These are phyloP conservation scores for Pseudogymnoascus pannorum DNA, from an alignment of 2,329 filamentous ascomycete genomes.

Conservation along the genomic window DNA sequence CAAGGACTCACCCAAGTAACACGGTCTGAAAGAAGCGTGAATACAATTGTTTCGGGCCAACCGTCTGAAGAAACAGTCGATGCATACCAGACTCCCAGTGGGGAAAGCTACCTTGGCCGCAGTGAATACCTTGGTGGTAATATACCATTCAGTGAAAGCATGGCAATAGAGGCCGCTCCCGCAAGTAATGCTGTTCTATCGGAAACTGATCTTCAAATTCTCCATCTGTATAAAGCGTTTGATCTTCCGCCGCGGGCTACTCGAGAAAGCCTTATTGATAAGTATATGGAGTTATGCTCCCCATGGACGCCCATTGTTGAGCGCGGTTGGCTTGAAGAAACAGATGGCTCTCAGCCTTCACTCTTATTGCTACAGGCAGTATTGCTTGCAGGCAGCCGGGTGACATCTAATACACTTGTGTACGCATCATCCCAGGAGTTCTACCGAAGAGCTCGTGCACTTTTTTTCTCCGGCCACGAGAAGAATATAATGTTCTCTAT, in stretches of 20 bases:
- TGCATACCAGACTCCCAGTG: background rate
- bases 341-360: slow-evolving; percentile 23
- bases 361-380: slow-evolving; percentile 32
- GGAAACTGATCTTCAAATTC: slow-evolving; percentile 6
- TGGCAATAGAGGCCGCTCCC: background rate
- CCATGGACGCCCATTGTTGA: slow-evolving; percentile 21
- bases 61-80: background rate
- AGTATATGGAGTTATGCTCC: slow-evolving; percentile 19
- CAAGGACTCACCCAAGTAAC: background rate
- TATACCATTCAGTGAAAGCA: slow-evolving; percentile 8
- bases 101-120: slow-evolving; percentile 6
- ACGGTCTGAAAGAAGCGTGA: background rate
- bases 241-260: slow-evolving; percentile 14
- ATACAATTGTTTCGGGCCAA: background rate
- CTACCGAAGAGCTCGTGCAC: slow-evolving; percentile 28
- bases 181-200: background rate
- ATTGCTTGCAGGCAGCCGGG: slow-evolving; percentile 36
- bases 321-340: slow-evolving; percentile 26
- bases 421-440: slow-evolving; percentile 27
- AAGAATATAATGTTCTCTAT: slow-evolving; percentile 29
- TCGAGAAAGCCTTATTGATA: slow-evolving; percentile 16
- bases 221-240: slow-evolving; percentile 8
- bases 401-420: slow-evolving; percentile 26
- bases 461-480: slow-evolving; percentile 31
- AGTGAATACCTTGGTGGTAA: slow-evolving; percentile 8